Conservation (phyloP, 75 land plant genomes). For the Chamaecyparis obtusa region DNA sequence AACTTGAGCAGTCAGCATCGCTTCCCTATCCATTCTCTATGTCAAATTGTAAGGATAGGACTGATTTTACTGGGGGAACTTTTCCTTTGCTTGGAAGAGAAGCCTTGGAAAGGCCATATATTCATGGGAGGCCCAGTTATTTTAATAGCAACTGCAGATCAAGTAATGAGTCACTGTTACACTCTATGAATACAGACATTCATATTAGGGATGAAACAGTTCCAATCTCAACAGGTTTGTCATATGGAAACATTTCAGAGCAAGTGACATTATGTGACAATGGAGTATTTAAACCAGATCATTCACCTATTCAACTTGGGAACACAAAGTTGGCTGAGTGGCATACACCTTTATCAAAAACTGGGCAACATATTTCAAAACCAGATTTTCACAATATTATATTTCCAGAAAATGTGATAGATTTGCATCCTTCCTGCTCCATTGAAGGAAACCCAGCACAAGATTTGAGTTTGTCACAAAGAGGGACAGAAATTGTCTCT, state of each 20-base stretch:
- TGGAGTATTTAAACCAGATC: not conserved
- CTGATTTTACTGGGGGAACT: not conserved
- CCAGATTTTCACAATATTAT: not conserved
- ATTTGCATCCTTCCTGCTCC: not conserved
- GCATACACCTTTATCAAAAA: not conserved
- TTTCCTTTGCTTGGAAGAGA: not conserved
- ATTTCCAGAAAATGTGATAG: not conserved
- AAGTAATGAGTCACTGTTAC: not conserved
- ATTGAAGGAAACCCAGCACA: not conserved
- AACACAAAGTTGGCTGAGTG: not conserved
- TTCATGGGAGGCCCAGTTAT: conserved; percentile 2
- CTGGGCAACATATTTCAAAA: not conserved
- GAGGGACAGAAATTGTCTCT: not conserved
- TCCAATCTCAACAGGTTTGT: too few relatives aligned
- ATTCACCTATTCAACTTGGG: not conserved
- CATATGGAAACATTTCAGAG: not conserved
- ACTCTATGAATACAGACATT: not conserved
- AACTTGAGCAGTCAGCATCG: not conserved
- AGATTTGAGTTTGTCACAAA: not conserved
- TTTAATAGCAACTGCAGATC: not conserved
- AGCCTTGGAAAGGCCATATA: not conserved
- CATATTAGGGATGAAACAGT: not conserved
- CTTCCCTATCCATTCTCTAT: not conserved
- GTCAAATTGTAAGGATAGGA: not conserved
- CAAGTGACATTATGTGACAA: conserved; percentile 1